Conservation (phyloP, 2,329 filamentous ascomycete species). For the Fusarium sororula region DNA sequence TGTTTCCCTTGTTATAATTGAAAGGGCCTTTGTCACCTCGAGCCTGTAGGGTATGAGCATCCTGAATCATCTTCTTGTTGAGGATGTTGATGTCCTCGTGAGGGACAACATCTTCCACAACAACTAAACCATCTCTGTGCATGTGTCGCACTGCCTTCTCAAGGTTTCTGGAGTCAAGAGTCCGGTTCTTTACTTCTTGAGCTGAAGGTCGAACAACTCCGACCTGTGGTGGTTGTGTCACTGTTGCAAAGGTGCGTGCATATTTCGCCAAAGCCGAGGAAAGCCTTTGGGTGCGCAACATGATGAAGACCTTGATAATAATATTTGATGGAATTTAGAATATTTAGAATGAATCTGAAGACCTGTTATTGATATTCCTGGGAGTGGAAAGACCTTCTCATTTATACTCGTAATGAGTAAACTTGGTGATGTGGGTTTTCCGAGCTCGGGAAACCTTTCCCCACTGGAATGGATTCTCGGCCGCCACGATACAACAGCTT, state of each 20-base stretch:
- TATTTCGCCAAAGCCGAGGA: background rate
- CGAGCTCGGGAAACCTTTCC: conserved; percentile 42
- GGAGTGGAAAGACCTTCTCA: background rate
- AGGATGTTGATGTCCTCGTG: conserved; percentile 62
- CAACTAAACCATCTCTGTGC: conserved; percentile 64
- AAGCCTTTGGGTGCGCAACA: conserved; percentile 22
- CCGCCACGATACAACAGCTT: background rate
- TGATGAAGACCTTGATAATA: background rate
- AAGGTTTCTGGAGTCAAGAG: conserved; percentile 59
- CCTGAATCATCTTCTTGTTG: conserved; percentile 67
- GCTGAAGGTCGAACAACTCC: conserved; percentile 49
- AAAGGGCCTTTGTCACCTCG: conserved; percentile 64
- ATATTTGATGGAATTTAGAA: rapidly evolving
- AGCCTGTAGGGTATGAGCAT: conserved; percentile 61
- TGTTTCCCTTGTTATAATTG: conserved; percentile 70
- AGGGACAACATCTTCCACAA: conserved; percentile 62
- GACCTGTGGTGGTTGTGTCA: background rate
- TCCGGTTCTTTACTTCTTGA: conserved; percentile 50
- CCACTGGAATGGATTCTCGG: background rate
- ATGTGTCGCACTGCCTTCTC: conserved; percentile 63
- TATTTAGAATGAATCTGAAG: background rate
- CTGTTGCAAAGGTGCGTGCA: conserved; percentile 19
- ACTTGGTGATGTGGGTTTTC: conserved; percentile 20
- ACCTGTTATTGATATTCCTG: background rate
- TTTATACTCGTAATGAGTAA: conserved; percentile 29